Evolutionary conservation across 768 basidiomycete genomes (phyloP), one percentile per base, ranked within the genome.

Genomic region (Fibroporia radiculosa): DNA sequence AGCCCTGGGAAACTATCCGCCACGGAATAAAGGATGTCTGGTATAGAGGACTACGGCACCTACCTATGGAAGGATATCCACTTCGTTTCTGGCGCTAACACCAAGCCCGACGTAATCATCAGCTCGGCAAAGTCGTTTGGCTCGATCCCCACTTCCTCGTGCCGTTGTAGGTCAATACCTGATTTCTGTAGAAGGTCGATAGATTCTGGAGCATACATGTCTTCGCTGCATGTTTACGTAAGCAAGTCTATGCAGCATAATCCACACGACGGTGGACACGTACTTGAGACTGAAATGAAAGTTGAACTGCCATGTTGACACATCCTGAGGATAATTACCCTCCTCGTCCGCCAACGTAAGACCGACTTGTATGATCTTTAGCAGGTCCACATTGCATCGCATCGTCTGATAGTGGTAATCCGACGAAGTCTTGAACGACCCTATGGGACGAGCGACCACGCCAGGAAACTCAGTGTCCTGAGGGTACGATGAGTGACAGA

Each of bases 351-450:
- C 84, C 23, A 99, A 71, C 5, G 96, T 96, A 52, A 99, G 77
- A 4, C 96, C 96, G 49, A 98, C 81, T 68, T 99, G 96, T 40
- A 99, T 97, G 66, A 98, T 88, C 70, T 91, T 92, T 54, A 99
- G 75, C 39, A 98, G 72, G 74, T 99, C 96, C 57, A 98, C 96
- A 66, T 99, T 99, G 70, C 93, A 96, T 49, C 96, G 84, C 87
- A 99, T 95, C 2, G 96, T 99, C 66, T 99, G 96, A 66, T 97
- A 99, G 66, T 98, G 95, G 60, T 97, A 98, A 66, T 99, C 96
- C 18, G 92, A 92, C 10, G 92, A 91, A 0, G 93, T 93, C 64
- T 91, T 92, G 74, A 97, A 98, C 26, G 82, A 73, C 4, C 96
- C 96, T 57, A 99, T 95, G 2, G 96, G 96, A 16, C 96, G 79